These are phyloP conservation scores for Neonectria faginata DNA, from an alignment of 2,329 filamentous ascomycete genomes.

Conservation along the genomic window DNA sequence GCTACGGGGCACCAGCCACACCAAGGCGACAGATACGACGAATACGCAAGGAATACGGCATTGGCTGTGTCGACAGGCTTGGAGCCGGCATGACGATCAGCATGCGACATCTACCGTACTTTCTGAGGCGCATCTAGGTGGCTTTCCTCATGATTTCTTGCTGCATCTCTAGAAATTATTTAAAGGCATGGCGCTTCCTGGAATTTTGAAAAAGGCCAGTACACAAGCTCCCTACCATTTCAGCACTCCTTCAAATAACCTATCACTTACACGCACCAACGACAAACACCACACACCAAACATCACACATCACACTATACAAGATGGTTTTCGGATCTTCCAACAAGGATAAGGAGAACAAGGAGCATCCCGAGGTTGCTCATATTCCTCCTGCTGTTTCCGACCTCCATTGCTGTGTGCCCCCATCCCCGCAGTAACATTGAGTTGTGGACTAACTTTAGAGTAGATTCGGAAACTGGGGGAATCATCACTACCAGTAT, in stretches of 20 bases:
- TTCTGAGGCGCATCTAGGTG: background rate
- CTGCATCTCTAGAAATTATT: background rate
- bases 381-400: conserved; percentile 55
- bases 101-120: background rate
- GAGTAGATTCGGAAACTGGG: conserved; percentile 66
- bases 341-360: conserved; percentile 41
- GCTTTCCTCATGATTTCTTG: no score
- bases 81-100: background rate
- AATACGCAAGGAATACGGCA: conserved; percentile 10
- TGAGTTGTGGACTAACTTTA: conserved; percentile 4
- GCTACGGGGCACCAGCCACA: background rate
- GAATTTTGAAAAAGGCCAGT: background rate
- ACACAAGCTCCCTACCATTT: background rate
- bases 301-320: background rate
- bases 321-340: conserved; percentile 45
- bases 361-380: conserved; percentile 47
- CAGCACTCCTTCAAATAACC: background rate
- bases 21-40: conserved; percentile 19
- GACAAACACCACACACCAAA: background rate
- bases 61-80: background rate
- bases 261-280: background rate
- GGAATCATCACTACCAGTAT: conserved; percentile 69
- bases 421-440: no score
- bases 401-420: conserved; percentile 63
- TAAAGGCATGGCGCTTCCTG: background rate